Conservation (phyloP, 257 asterid genomes). For the Solanum rostratum region DNA sequence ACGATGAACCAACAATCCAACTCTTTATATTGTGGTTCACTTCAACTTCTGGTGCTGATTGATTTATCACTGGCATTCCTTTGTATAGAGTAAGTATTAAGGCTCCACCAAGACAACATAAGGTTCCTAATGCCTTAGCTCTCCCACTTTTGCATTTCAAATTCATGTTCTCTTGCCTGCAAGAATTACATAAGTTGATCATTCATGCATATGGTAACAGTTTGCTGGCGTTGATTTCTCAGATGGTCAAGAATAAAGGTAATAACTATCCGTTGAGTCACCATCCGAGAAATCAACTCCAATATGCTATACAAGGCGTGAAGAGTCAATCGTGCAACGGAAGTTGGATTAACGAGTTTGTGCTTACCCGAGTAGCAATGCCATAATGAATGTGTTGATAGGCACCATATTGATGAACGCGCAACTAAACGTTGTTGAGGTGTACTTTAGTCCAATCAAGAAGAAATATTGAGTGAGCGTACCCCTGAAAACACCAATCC, state of each 20-base stretch:
- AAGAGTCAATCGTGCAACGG: neutral
- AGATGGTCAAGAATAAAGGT: neutral
- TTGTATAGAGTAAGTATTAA: conserved; percentile 42
- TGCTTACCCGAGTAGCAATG: conserved; percentile 48
- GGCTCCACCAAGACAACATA: conserved; percentile 42
- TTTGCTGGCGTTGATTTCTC: neutral
- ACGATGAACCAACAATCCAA: conserved; percentile 45
- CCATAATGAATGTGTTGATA: conserved; percentile 47
- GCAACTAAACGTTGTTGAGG: conserved; percentile 62
- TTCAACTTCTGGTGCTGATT: neutral
- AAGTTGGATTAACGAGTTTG: neutral
- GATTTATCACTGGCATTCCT: conserved; percentile 29
- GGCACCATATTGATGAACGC: conserved; percentile 76
- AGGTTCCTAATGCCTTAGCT: conserved; percentile 50
- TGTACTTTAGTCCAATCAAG: conserved; percentile 59
- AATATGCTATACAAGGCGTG: neutral
- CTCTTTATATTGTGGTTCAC: conserved; percentile 2
- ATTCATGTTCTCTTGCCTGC: conserved; percentile 56
- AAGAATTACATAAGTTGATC: neutral
- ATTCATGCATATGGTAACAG: neutral
- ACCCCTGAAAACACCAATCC: conserved; percentile 28
- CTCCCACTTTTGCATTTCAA: conserved; percentile 38
- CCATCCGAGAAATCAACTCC: neutral
- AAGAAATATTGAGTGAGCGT: conserved; percentile 55
- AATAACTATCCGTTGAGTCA: neutral